Conservation (phyloP, 805 yeast species). For the Schwanniomyces polymorphus region DNA sequence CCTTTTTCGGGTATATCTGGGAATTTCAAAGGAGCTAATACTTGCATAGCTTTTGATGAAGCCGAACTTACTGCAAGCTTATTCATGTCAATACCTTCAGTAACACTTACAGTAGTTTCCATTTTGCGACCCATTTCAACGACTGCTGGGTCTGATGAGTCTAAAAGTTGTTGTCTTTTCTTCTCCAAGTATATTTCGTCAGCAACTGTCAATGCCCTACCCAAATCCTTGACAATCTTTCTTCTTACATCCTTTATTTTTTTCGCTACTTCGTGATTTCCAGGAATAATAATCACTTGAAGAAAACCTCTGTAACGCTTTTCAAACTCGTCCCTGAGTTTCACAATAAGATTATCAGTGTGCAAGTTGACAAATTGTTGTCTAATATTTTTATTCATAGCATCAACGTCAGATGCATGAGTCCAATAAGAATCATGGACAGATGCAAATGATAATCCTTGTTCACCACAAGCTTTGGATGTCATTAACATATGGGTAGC, state of each 20-base stretch:
- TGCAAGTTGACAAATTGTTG: conserved; percentile 80
- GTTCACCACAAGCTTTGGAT: conserved; percentile 71
- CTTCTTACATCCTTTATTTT: conserved; percentile 51
- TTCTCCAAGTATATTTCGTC: conserved; percentile 78
- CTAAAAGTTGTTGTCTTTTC: conserved; percentile 55
- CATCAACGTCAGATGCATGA: conserved; percentile 80
- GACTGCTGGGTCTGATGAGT: conserved; percentile 51
- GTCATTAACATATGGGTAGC: conserved; percentile 96
- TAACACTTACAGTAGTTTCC: conserved; percentile 70
- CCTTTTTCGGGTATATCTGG: conserved; percentile 82
- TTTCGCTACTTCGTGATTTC: conserved; percentile 49
- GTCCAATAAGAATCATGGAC: conserved; percentile 99
- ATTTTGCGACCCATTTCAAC: conserved; percentile 51
- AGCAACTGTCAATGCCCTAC: conserved; percentile 57
- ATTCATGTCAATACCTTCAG: conserved; percentile 31
- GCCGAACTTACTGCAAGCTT: conserved; percentile 19
- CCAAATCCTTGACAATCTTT: conserved; percentile 47
- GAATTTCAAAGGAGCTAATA: conserved; percentile 66
- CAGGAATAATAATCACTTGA: conserved; percentile 57
- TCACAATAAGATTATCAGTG: conserved; percentile 66
- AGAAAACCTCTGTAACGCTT: conserved; percentile 74
- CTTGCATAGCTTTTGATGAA: conserved; percentile 30
- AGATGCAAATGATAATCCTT: conserved; percentile 76
- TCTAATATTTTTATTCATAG: conserved; percentile 69
- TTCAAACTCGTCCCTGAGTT: conserved; percentile 76